Base-by-base conservation (phyloP, 2,329 filamentous ascomycete species). In the Ophiosphaerella korrae region DNA sequence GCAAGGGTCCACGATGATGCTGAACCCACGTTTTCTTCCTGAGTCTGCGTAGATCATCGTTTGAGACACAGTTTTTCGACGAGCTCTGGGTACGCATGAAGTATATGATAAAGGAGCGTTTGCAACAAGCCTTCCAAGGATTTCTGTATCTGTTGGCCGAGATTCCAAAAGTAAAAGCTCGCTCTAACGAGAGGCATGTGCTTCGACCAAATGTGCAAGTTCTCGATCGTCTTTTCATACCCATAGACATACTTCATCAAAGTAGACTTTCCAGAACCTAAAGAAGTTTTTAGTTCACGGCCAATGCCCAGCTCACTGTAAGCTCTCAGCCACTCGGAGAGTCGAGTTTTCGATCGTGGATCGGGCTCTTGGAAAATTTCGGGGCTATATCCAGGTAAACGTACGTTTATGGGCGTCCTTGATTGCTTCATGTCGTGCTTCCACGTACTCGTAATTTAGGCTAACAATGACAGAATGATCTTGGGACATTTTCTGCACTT, bases 181-280 rank as follows among this genome's bases (percentile, higher is more conserved):
- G 62, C 34, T 0, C 62, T 40, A 1, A 53, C 13, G 6, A 59
- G 14, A 2, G 24, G 34, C 0, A 11, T 9, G 9, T 14, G 13
- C 3, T 23, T 39, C 1, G 55, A 39, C 66, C 68, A 72, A 3
- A 14, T 6, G 1, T 53, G n/a, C 7, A 73, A 53, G 3, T 41
- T 9, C 0, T 35, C 7, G n/a, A 8, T 12, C n/a, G 63, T 70
- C 6, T 34, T 13, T 1, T 9, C 5, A 8, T 63, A 35, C 0
- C 41, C n/a, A 3, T 57, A 29, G 6, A 74, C 38, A 37, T 62
- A 73, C 37, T 70, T 73, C 44, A 72, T 60, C 14, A 74, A 35
- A 0, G 65, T 73, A 3, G 58, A 64, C 33, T 74, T 74, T 1
- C 72, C 71, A 1, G 66, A 48, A 13, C 78, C 41, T 43, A 1